Evolutionary conservation across 2,329 filamentous ascomycete species (phyloP).

Genomic region (Esteya vermicola): DNA sequence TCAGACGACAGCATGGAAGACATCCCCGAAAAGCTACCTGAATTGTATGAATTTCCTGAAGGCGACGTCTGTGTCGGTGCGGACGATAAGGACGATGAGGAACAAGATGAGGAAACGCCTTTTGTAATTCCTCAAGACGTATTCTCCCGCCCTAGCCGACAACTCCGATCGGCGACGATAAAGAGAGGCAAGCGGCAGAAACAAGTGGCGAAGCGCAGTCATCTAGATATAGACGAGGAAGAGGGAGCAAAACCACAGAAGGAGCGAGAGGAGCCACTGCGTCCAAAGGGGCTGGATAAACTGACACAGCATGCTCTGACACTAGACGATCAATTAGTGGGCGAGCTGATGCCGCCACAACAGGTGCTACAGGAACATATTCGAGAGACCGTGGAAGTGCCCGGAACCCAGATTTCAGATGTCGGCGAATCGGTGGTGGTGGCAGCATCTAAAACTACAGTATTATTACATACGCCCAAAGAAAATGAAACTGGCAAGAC

Average conservation of each 20-base stretch:
- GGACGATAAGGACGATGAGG: too few species aligned
- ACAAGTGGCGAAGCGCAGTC: neutral
- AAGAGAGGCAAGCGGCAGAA: neutral
- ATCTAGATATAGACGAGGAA: neutral
- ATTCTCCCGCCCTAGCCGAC: too few species aligned
- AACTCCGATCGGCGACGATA: neutral
- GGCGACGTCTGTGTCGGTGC: neutral
- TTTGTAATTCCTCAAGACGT: too few species aligned
- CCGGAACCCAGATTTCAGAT: too few species aligned
- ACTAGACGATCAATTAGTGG: too few species aligned
- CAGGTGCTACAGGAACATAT: too few species aligned
- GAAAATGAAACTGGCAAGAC: neutral
- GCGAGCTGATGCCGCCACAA: too few species aligned
- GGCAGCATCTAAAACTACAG: too few species aligned
- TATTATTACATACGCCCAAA: too few species aligned
- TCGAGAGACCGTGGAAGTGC: too few species aligned
- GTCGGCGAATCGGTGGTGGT: too few species aligned
- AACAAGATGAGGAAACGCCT: neutral
- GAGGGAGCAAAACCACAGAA: neutral
- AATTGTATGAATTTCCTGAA: too few species aligned
- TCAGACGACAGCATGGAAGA: slow-evolving; percentile 2
- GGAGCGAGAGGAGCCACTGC: neutral
- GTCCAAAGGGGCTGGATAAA: neutral
- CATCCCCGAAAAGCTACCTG: neutral
- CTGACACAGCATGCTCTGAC: neutral